A percentile compares a stretch with the other conserved stretches of the same genome.
phyloP scores from a whole-genome alignment of 371 early-diverging fungal species.

The Synchytrium microbalum region DNA sequence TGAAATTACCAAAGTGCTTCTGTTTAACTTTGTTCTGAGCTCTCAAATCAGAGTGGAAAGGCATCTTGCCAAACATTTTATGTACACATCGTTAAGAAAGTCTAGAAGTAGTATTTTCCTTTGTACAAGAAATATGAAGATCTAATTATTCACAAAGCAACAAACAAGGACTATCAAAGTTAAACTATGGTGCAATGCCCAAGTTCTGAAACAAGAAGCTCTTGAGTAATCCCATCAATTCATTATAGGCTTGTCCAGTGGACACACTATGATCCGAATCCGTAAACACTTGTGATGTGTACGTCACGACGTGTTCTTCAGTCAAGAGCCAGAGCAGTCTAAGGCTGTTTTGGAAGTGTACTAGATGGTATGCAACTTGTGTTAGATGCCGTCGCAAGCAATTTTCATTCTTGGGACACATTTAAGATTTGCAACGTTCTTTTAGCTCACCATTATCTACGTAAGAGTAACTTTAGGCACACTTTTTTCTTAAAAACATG shows the following conservation, averaged over 20 bases:
- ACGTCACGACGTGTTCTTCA: constrained; percentile 59
- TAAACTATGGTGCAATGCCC: no score
- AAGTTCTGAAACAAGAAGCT: constrained; percentile 19
- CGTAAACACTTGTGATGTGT: constrained; percentile 74
- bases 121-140: no score
- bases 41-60: no score
- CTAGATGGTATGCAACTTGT: constrained; percentile 21
- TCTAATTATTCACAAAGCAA: no score
- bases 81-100: no score
- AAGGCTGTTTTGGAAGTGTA: constrained; percentile 85
- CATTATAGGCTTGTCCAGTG: constrained; percentile 27
- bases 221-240: constrained; percentile 23
- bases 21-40: no score
- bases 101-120: no score
- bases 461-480: not conserved
- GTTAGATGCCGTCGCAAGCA: not conserved
- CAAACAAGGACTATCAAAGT: no score
- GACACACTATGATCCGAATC: constrained; percentile 88
- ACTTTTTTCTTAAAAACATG: constrained; percentile 5
- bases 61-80: no score
- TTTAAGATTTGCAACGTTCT: constrained; percentile 3
- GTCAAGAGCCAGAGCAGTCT: constrained; percentile 70
- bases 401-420: not conserved
- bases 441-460: constrained; percentile 4
- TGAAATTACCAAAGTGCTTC: no score